Evolutionary conservation across 345 rosid genomes (phyloP).

Genomic region (Diplotaxis tenuifolia): DNA sequence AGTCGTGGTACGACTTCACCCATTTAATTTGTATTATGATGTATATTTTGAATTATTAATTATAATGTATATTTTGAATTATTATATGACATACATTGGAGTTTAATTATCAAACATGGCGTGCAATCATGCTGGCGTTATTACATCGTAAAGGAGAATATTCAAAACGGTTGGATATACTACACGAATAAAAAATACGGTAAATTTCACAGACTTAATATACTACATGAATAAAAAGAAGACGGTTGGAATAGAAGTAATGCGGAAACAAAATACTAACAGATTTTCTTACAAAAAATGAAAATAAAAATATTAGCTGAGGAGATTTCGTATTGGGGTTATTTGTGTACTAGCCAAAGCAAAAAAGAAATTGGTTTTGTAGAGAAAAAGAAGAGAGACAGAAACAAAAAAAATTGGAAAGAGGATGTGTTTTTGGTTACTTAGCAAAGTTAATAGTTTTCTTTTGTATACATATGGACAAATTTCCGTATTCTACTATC

Average conservation of each 20-base stretch:
- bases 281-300: neutral
- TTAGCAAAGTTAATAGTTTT: too few species aligned
- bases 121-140: constrained; percentile 10
- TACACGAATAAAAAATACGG: too few species aligned
- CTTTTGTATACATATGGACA: too few species aligned
- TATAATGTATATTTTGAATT: neutral
- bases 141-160: neutral
- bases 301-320: neutral
- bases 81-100: neutral
- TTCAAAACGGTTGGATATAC: too few species aligned
- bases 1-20: constrained; percentile 35
- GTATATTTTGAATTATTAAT: too few species aligned
- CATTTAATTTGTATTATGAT: constrained; percentile 5
- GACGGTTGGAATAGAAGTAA: neutral
- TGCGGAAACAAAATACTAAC: neutral
- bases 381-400: too few species aligned
- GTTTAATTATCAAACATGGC: constrained; percentile 17
- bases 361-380: too few species aligned
- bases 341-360: too few species aligned
- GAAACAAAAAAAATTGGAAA: too few species aligned
- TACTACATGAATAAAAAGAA: neutral
- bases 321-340: neutral
- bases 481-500: too few species aligned
- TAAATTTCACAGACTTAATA: neutral
- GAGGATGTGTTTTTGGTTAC: too few species aligned